phyloP scores from a whole-genome alignment of 2,329 filamentous ascomycete species.

The Fusarium incarnatum region DNA sequence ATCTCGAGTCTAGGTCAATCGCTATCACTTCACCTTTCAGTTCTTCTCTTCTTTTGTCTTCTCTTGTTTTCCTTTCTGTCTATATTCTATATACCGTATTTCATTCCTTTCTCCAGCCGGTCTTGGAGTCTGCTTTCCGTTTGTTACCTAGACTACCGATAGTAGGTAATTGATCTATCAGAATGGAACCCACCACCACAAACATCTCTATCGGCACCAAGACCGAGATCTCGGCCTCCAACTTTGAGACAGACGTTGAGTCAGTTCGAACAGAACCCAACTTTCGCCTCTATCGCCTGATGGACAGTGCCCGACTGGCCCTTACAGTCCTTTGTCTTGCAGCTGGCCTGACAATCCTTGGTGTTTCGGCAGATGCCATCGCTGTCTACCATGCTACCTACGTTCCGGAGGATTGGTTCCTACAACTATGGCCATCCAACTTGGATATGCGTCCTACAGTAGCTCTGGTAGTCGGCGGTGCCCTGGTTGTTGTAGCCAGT shows the following conservation, averaged over 20 bases:
- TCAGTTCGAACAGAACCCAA: conserved; percentile 53
- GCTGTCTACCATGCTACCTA: conserved; percentile 67
- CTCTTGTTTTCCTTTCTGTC: conserved; percentile 2
- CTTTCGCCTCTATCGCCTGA: conserved; percentile 53
- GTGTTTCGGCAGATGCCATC: conserved; percentile 65
- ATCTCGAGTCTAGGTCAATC: neutral
- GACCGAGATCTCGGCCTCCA: conserved; percentile 57
- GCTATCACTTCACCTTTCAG: neutral
- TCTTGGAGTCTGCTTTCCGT: conserved; percentile 24
- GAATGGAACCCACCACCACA: conserved; percentile 27
- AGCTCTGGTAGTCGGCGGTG: conserved; percentile 64
- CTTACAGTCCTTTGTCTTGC: conserved; percentile 64
- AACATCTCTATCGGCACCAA: conserved; percentile 52
- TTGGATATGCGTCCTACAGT: conserved; percentile 69
- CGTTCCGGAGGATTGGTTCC: conserved; percentile 58
- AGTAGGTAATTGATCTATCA: neutral
- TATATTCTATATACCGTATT: conserved; percentile 4
- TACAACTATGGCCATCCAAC: conserved; percentile 68
- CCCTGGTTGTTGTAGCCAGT: conserved; percentile 62
- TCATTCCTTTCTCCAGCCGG: conserved; percentile 22
- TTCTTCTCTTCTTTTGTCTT: conserved; percentile 1
- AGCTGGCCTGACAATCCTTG: conserved; percentile 64
- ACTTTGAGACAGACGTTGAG: conserved; percentile 62
- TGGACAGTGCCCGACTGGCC: conserved; percentile 60
- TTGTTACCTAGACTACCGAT: neutral